phyloP scores from a whole-genome alignment of 1,284 basidiomycete genomes.

The Ceratobasidium sp. region DNA sequence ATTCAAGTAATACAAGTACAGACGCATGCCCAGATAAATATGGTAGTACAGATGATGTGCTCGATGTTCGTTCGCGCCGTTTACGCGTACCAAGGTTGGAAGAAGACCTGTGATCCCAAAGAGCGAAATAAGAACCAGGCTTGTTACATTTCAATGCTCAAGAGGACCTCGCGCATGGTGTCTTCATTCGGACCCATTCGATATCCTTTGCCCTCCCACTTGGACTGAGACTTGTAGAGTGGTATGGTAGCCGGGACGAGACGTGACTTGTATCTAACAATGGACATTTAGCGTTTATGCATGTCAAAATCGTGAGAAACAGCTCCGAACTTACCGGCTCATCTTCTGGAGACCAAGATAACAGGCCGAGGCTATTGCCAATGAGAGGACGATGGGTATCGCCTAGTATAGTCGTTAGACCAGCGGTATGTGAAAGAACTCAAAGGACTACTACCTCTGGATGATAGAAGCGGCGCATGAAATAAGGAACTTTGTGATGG shows the following conservation, averaged over 20 bases:
- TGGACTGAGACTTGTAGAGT: not conserved
- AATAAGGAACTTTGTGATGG: not conserved
- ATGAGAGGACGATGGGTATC: constrained; percentile 15
- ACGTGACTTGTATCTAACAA: not conserved
- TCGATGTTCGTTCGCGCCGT: not conserved
- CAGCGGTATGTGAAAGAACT: no score
- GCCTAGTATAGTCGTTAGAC: no score
- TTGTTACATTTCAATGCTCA: constrained; percentile 24
- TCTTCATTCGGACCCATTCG: constrained; percentile 16
- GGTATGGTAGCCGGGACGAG: not conserved
- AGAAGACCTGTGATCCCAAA: not conserved
- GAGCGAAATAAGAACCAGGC: not conserved
- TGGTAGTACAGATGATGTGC: not conserved
- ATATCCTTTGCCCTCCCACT: constrained; percentile 34
- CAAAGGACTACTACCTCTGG: not conserved
- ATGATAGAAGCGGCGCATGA: constrained; percentile 14
- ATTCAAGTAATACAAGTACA: no score
- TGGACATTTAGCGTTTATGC: no score
- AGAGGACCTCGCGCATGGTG: constrained; percentile 28
- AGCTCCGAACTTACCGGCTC: not conserved
- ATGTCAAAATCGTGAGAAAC: not conserved
- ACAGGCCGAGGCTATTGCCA: constrained; percentile 7
- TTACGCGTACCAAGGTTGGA: constrained; percentile 13
- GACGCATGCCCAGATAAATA: not conserved
- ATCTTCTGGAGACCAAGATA: constrained; percentile 16